Evolutionary conservation across 139 green algal genomes (phyloP).

Genomic region (Chlamydomonas sp.): DNA sequence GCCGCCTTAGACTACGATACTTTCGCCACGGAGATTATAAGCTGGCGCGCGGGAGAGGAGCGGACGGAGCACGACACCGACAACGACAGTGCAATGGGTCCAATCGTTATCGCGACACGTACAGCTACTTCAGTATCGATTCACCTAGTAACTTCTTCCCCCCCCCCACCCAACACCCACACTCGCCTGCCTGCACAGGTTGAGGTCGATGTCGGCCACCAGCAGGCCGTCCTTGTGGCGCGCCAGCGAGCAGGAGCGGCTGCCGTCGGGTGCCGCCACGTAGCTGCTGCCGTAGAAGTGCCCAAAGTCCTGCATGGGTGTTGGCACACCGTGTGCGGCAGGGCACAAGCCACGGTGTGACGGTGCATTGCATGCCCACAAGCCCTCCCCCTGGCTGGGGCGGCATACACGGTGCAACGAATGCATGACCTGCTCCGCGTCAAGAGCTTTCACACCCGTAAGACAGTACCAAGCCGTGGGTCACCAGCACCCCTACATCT

Average conservation of each 20-base stretch:
- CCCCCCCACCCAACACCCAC: background rate
- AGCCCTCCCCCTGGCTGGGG: background rate
- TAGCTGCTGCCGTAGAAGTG: slow-evolving; percentile 96
- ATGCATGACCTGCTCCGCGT: too few species aligned
- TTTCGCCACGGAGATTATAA: too few species aligned
- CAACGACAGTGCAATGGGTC: too few species aligned
- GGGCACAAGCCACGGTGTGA: too few species aligned
- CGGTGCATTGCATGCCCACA: background rate
- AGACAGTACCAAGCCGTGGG: too few species aligned
- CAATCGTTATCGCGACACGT: too few species aligned
- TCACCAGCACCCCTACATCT: too few species aligned
- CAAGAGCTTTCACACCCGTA: too few species aligned
- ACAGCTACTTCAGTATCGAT: too few species aligned
- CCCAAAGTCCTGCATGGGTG: slow-evolving; percentile 75
- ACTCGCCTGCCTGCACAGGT: slow-evolving; percentile 89
- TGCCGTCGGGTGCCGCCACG: slow-evolving; percentile 93
- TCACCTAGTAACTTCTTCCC: too few species aligned
- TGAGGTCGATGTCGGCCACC: slow-evolving; percentile 92
- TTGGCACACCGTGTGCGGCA: background rate
- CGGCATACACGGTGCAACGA: background rate
- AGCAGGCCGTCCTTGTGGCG: slow-evolving; percentile 88
- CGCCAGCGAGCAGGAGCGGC: slow-evolving; percentile 78
- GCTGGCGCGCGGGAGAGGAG: background rate
- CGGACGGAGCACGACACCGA: background rate
- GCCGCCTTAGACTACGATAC: too few species aligned